Conservation (phyloP, 75 land plant species). For the Ceratopteris richardii region DNA sequence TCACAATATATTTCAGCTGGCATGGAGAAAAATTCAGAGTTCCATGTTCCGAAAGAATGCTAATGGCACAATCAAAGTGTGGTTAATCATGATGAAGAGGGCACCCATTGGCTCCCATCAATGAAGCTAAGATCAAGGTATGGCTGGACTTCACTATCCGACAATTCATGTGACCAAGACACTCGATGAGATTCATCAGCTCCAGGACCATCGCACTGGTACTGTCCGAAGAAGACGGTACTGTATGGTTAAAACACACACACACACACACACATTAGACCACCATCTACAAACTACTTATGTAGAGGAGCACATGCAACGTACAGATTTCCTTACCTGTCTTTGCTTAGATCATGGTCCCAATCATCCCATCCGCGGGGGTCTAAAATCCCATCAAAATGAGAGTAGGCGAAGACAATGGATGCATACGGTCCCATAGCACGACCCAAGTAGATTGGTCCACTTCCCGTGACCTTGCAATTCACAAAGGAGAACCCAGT, state of each 20-base stretch:
- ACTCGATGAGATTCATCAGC: slow-evolving; percentile 13
- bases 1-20: too few relatives aligned
- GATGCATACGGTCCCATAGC: slow-evolving; percentile 96
- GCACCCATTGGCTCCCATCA: slow-evolving; percentile 12
- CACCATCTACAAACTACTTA: too few relatives aligned
- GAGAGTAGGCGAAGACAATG: slow-evolving; percentile 65
- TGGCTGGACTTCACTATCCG: slow-evolving; percentile 20
- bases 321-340: slow-evolving; percentile 49
- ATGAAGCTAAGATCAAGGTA: slow-evolving; percentile 15
- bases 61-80: too few relatives aligned
- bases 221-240: slow-evolving; percentile 36
- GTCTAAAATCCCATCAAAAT: slow-evolving; percentile 72
- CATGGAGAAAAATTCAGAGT: too few relatives aligned
- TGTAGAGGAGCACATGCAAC: too few relatives aligned
- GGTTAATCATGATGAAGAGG: too few relatives aligned
- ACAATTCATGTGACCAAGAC: slow-evolving; percentile 27
- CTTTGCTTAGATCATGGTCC: slow-evolving; percentile 51
- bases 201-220: slow-evolving; percentile 35
- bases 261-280: too few relatives aligned
- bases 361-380: slow-evolving; percentile 87
- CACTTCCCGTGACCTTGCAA: slow-evolving; percentile 82
- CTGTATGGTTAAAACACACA: slow-evolving; percentile 13
- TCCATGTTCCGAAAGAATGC: too few relatives aligned
- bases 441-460: slow-evolving; percentile 83
- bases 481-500: slow-evolving; percentile 78